Base-by-base conservation (phyloP, 257 asterid species). In the Solanum dulcamara region DNA sequence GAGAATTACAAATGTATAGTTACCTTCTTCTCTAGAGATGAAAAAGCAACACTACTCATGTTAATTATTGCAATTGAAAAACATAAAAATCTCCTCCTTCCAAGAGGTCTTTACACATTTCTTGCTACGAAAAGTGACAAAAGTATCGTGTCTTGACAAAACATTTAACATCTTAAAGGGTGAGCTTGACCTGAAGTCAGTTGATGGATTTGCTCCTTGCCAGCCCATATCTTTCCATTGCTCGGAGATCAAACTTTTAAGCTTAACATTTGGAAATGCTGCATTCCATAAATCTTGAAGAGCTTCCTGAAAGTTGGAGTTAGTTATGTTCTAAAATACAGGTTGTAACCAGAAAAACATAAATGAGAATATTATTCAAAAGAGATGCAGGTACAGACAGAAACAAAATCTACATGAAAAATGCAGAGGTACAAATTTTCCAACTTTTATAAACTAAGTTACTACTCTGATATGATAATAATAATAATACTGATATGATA, bases 221-320 rank as follows among this genome's bases (percentile, higher is more conserved):
- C 99, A 96, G 55, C 99, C 98, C 99, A 95, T 96, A 60, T 95
- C 99, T 86, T 96, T 96, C 99, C 99, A 96, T 86, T 95, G 98
- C 87, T 96, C 97, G 12, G 99, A 95, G 87, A 95, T 89, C 90
- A 96, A 35, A 48, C 96, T 91, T 85, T 89, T 91, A 5, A 95
- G 97, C 92, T 90, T 86, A 57, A 93, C 91, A 87, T 92, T 88
- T 22, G 99, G 98, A 88, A 88, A 96, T 72, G 98, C 88, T 53
- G 88, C 88, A 86, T 90, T 86, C 99, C 99, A 96, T 88, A 96
- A 85, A 42, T 90, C 89, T 86, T 74, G 88, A 15, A 96, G 98
- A 85, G 98, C 93, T 91, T 92, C 96, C 98, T 96, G 93, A 77
- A 59, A 84, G 85, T 62, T 81, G 85, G 85, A 80, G 71, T 38